Evolutionary conservation across 164 flowering plant genomes (phyloP).

Genomic region (Tetrastigma voinierianum): DNA sequence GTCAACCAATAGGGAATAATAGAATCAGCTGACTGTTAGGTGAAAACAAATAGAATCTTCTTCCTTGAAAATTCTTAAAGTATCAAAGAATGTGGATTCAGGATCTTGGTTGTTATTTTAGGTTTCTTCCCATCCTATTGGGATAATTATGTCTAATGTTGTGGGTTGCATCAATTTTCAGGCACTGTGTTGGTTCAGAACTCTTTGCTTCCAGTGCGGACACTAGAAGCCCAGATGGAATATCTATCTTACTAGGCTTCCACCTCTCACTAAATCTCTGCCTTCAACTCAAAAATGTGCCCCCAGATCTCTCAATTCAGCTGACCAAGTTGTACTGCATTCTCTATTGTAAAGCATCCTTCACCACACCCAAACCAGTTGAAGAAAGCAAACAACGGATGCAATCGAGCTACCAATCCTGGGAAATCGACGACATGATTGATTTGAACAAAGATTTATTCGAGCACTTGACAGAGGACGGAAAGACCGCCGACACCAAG

Average conservation of each 20-base stretch:
- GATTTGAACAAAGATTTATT: conserved; percentile 53
- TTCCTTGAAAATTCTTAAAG: too few relatives aligned
- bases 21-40: too few relatives aligned
- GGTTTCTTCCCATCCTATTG: too few relatives aligned
- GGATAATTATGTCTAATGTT: too few relatives aligned
- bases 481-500: conserved; percentile 2
- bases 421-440: conserved; percentile 38
- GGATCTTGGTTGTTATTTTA: too few relatives aligned
- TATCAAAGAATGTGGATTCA: too few relatives aligned
- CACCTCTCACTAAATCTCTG: conserved; percentile 64
- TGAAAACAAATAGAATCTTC: too few relatives aligned
- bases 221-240: conserved; percentile 19
- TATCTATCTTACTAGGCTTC: conserved; percentile 46
- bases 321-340: conserved; percentile 56
- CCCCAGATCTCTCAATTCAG: conserved; percentile 21
- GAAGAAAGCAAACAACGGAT: conserved; percentile 22
- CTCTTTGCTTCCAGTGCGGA: conserved; percentile 45
- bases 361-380: conserved; percentile 6
- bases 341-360: conserved; percentile 37
- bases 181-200: conserved; percentile 66
- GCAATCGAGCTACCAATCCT: conserved; percentile 18
- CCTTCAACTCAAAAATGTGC: conserved; percentile 59
- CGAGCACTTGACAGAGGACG: conserved; percentile 29
- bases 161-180: conserved; percentile 19
- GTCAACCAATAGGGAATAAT: too few relatives aligned